phyloP scores from a whole-genome alignment of 768 basidiomycete genomes.

The Heimioporus sp. region DNA sequence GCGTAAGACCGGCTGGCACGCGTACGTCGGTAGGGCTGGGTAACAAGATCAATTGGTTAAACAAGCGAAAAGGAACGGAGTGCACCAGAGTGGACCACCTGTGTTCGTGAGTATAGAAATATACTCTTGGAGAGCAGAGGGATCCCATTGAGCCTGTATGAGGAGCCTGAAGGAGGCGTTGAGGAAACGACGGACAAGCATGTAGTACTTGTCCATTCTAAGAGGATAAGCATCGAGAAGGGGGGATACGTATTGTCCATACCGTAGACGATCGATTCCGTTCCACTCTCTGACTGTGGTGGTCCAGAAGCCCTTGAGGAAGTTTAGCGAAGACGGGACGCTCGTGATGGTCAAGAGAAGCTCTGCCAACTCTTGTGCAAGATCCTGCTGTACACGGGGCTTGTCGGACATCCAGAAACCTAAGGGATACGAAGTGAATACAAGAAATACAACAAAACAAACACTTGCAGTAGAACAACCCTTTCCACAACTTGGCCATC shows the following conservation, averaged over 20 bases:
- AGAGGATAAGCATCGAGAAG: background rate
- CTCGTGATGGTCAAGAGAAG: constrained; percentile 68
- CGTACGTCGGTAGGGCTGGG: constrained; percentile 65
- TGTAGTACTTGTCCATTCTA: constrained; percentile 97
- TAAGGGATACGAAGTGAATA: constrained; percentile 28
- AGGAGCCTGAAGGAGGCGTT: constrained; percentile 85
- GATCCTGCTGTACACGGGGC: constrained; percentile 89
- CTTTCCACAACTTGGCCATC: constrained; percentile 95
- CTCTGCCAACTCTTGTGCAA: constrained; percentile 84
- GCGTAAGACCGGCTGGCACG: constrained; percentile 75
- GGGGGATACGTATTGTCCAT: constrained; percentile 18
- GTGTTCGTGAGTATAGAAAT: constrained; percentile 59
- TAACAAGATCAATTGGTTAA: constrained; percentile 2
- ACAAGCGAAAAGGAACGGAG: background rate
- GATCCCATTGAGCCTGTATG: constrained; percentile 67
- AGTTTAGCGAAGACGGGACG: constrained; percentile 59
- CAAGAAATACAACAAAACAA: background rate
- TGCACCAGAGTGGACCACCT: constrained; percentile 88
- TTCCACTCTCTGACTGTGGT: constrained; percentile 90
- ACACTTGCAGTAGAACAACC: constrained; percentile 88
- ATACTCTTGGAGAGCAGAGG: constrained; percentile 52
- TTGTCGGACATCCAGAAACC: constrained; percentile 99
- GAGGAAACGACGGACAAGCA: constrained; percentile 87
- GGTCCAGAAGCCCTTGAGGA: constrained; percentile 90
- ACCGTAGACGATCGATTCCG: constrained; percentile 90